phyloP scores from a whole-genome alignment of 768 basidiomycete species.

The Lactarius tabidus region DNA sequence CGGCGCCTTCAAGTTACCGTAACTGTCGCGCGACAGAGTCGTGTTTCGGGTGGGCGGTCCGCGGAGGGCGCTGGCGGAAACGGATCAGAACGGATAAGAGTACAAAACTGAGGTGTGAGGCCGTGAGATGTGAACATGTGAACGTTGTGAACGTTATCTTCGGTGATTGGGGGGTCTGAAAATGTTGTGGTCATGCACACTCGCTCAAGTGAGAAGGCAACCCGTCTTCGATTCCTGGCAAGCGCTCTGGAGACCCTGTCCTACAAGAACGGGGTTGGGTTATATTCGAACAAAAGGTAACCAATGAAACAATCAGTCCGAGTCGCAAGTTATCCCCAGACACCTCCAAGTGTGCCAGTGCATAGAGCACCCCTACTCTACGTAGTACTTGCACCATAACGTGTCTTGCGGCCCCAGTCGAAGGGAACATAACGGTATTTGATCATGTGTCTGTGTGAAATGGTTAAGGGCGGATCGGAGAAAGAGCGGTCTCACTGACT shows the following conservation, averaged over 20 bases:
- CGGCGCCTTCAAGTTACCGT: too few species aligned
- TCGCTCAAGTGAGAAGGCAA: not conserved
- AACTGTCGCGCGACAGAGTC: not conserved
- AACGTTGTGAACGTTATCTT: too few species aligned
- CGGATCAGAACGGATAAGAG: too few species aligned
- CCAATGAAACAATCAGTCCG: not conserved
- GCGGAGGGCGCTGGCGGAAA: not conserved
- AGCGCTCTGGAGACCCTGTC: not conserved
- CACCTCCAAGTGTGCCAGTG: not conserved
- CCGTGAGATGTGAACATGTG: too few species aligned
- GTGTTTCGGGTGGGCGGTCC: not conserved
- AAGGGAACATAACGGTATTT: constrained; percentile 98
- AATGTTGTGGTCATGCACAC: not conserved
- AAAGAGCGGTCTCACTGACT: constrained; percentile 51
- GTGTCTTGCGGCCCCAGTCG: constrained; percentile 90
- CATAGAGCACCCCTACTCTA: constrained; percentile 31
- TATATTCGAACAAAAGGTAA: constrained; percentile 9
- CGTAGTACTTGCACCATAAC: constrained; percentile 60
- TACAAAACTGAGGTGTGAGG: too few species aligned
- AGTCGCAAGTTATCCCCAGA: not conserved
- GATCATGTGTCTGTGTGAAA: constrained; percentile 84
- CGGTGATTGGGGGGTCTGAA: not conserved
- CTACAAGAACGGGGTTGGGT: not conserved
- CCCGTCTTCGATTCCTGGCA: not conserved
- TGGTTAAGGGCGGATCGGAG: not conserved